phyloP scores from a whole-genome alignment of 2,329 filamentous ascomycete genomes.

The Apiospora hydei region DNA sequence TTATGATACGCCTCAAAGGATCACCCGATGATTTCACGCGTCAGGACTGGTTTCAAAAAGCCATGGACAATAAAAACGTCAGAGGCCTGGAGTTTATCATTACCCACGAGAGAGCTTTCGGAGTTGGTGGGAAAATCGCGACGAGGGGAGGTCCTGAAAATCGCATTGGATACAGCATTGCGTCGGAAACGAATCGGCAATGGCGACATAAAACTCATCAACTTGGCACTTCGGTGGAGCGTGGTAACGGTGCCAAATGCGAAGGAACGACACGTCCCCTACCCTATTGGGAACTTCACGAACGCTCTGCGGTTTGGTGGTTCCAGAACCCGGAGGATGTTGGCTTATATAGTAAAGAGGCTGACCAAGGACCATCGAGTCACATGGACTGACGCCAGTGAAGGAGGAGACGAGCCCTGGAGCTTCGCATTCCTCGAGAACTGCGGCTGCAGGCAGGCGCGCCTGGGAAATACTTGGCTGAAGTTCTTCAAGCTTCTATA shows the following conservation, averaged over 20 bases:
- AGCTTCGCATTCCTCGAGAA: constrained; percentile 1
- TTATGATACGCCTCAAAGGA: neutral
- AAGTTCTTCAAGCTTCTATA: neutral
- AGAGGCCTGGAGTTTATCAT: neutral
- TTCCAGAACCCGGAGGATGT: neutral
- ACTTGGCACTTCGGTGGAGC: neutral
- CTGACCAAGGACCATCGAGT: neutral
- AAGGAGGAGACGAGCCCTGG: constrained; percentile 1
- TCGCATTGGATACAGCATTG: neutral
- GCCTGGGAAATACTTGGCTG: neutral
- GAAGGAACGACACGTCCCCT: neutral
- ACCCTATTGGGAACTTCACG: neutral
- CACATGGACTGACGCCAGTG: neutral
- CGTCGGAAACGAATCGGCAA: neutral
- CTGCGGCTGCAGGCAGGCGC: neutral
- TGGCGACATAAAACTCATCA: neutral
- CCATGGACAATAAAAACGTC: neutral
- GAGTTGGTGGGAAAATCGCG: neutral
- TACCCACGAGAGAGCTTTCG: neutral
- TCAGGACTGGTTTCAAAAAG: neutral
- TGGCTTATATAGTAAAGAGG: neutral
- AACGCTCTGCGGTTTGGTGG: neutral
- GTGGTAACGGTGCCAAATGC: neutral
- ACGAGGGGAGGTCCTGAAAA: neutral
- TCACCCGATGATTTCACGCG: neutral